Base-by-base conservation (phyloP, 2,329 filamentous ascomycete species). In the Truncatella angustata region DNA sequence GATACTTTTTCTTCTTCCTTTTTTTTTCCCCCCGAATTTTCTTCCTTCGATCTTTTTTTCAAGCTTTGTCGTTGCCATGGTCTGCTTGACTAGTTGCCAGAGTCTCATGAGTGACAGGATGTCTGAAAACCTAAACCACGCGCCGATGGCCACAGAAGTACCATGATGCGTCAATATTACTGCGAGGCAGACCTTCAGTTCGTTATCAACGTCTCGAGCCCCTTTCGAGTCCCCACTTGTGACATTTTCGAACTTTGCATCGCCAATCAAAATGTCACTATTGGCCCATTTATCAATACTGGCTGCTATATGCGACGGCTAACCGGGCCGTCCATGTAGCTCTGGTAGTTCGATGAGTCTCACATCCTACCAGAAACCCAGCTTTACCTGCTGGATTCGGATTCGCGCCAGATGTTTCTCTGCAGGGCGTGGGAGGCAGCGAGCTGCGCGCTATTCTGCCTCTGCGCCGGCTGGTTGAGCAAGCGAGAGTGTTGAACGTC, bases 371-470 rank as follows among this genome's bases (percentile, higher is more conserved):
- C n/a, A n/a, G n/a, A n/a, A n/a, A n/a, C n/a, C n/a, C n/a, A 39
- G 14, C 40, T 10, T 24, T 16, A 44, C 10, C 12, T 10, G 7
- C 20, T 23, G 10, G 40, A 6, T 7, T 24, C 24, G 16, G 43
- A 46, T 14, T 32, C 43, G 16, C 26, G 11, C 28, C 14, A 11
- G 5, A 12, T 7, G 16, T 34, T 28, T 18, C 43, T 46, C 43
- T 30, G 24, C 28, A 34, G 14, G n/a, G 43, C 43, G 21, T 24
- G 43, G 6, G 43, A 30, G 6, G 43, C 43, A 30, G 43, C 43
- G 7, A 46, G 21, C 16, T 46, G 43, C 11, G 43, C 43, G 32
- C 24, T 46, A 21, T 30, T 46, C 26, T 46, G 43, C 20, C 43
- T 46, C 21, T 28, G 23, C 14, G 26, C 18, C 14, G 5, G 23